Evolutionary conservation across 805 yeast genomes (phyloP).

Genomic region (Zygoascus tannicola): DNA sequence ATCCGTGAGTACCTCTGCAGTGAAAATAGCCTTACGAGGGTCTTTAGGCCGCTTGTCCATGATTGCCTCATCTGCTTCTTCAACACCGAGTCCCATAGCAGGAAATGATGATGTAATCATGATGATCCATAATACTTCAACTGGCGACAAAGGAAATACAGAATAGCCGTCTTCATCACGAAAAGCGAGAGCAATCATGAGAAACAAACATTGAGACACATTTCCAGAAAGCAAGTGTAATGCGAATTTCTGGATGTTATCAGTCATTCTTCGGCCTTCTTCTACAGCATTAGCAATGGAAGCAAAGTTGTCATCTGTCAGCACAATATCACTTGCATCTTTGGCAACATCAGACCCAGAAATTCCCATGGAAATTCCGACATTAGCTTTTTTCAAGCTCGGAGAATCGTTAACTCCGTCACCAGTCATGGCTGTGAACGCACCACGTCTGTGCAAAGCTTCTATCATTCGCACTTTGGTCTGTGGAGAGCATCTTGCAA

Average conservation of each 20-base stretch:
- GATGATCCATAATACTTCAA: slow-evolving; percentile 71
- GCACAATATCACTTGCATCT: slow-evolving; percentile 69
- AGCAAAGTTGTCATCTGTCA: slow-evolving; percentile 70
- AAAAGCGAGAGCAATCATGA: slow-evolving; percentile 66
- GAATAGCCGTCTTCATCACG: slow-evolving; percentile 53
- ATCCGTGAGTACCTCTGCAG: slow-evolving; percentile 58
- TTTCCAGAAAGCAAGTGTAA: slow-evolving; percentile 64
- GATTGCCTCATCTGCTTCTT: slow-evolving; percentile 52
- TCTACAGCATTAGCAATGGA: slow-evolving; percentile 70
- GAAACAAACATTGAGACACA: slow-evolving; percentile 58
- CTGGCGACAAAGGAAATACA: slow-evolving; percentile 76
- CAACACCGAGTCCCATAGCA: slow-evolving; percentile 73
- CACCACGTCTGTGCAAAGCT: slow-evolving; percentile 54
- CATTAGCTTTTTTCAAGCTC: slow-evolving; percentile 64
- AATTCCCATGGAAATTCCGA: slow-evolving; percentile 78
- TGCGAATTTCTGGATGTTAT: slow-evolving; percentile 69
- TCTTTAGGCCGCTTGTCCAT: slow-evolving; percentile 59
- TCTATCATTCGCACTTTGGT: slow-evolving; percentile 77
- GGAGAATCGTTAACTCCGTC: slow-evolving; percentile 83
- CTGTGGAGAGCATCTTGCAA: slow-evolving; percentile 77
- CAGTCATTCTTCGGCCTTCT: slow-evolving; percentile 73
- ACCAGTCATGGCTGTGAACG: slow-evolving; percentile 73
- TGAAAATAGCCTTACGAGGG: slow-evolving; percentile 46
- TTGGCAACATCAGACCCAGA: slow-evolving; percentile 81
- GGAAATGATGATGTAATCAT: slow-evolving; percentile 76